Evolutionary conservation across 352 stramenopile genomes (phyloP).

Genomic region (Globisporangium solare): DNA sequence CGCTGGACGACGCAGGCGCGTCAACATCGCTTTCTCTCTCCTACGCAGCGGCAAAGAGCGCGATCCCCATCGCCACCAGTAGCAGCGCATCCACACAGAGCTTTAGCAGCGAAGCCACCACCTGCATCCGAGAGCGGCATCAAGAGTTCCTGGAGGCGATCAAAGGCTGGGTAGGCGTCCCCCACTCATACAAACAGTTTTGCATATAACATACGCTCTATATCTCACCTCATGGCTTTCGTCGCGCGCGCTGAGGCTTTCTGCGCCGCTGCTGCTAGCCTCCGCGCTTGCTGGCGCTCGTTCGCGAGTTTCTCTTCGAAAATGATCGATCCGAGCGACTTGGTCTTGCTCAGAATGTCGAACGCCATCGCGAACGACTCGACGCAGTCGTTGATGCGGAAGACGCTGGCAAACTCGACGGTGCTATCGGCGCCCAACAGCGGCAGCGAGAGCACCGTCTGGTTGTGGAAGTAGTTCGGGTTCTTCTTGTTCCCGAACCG

Average conservation of each 20-base stretch:
- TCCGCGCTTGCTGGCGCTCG: conserved; percentile 32
- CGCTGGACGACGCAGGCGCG: not conserved
- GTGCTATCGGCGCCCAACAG: conserved; percentile 21
- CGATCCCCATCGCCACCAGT: conserved; percentile 16
- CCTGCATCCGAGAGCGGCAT: not conserved
- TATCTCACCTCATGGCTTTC: not conserved
- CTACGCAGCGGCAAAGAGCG: conserved; percentile 36
- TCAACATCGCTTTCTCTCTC: conserved; percentile 7
- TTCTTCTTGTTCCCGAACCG: conserved; percentile 61
- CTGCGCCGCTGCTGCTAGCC: conserved; percentile 7
- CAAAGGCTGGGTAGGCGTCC: conserved; percentile 30
- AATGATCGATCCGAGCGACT: conserved; percentile 50
- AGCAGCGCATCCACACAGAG: not conserved
- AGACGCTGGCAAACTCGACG: conserved; percentile 58
- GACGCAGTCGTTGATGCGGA: conserved; percentile 61
- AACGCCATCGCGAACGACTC: conserved; percentile 67
- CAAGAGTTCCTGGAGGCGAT: conserved; percentile 15
- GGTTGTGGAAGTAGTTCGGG: conserved; percentile 38
- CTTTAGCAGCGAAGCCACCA: not conserved
- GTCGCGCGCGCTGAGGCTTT: not conserved
- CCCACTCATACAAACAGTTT: conserved; percentile 34
- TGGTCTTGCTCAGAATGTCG: conserved; percentile 44
- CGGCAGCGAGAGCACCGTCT: conserved; percentile 43
- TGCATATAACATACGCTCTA: conserved; percentile 18
- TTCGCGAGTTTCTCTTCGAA: conserved; percentile 41